These are phyloP conservation scores for Talinum fruticosum DNA, from an alignment of 148 eudicot species.

Conservation along the genomic window DNA sequence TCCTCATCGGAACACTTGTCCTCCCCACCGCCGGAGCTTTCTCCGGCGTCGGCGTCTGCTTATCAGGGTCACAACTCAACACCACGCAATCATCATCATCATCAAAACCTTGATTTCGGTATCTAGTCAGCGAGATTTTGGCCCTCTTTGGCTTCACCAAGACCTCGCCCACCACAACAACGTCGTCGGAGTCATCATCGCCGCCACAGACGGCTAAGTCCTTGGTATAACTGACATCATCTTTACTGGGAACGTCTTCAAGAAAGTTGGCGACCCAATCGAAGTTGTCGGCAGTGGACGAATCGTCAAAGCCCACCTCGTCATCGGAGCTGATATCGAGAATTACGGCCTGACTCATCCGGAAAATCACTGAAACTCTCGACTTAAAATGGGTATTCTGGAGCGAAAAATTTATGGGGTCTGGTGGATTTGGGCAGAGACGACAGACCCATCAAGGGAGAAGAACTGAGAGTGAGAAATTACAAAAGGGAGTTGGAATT, in stretches of 20 bases:
- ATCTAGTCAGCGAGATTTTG: slow-evolving; percentile 7
- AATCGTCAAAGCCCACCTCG: slow-evolving; percentile 41
- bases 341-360: slow-evolving; percentile 24
- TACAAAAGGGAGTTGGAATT: not conserved
- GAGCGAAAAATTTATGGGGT: slow-evolving; percentile 8
- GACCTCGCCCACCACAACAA: slow-evolving; percentile 48
- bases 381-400: not conserved
- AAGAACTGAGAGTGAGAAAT: slow-evolving; percentile 7
- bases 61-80: slow-evolving; percentile 66
- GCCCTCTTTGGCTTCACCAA: slow-evolving; percentile 35
- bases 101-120: slow-evolving; percentile 1
- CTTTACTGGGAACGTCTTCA: slow-evolving; percentile 7
- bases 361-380: not conserved
- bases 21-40: not conserved
- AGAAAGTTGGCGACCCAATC: slow-evolving; percentile 51
- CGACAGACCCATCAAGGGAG: slow-evolving; percentile 9
- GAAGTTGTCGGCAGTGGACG: slow-evolving; percentile 32
- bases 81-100: slow-evolving; percentile 63
- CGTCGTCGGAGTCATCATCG: slow-evolving; percentile 48
- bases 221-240: too few species aligned
- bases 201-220: not conserved
- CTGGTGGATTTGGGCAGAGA: not conserved
- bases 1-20: slow-evolving; percentile 31
- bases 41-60: slow-evolving; percentile 20
- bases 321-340: slow-evolving; percentile 75